Base-by-base conservation (phyloP, 164 flowering plant genomes). In the Liquidambar formosana region DNA sequence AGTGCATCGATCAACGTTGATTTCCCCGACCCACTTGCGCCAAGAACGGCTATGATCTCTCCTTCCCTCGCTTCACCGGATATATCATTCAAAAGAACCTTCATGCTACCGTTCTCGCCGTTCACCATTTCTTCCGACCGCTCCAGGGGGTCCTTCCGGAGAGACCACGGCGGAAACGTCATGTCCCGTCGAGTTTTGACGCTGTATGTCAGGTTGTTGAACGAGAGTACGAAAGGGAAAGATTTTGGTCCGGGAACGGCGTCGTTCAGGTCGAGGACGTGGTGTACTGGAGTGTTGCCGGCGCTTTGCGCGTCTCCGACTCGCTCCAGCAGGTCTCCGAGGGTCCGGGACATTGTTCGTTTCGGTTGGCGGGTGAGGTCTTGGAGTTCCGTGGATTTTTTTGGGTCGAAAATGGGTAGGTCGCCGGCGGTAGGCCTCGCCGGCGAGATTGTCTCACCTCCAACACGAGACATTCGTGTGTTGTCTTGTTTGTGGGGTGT, bases 21-120 rank as follows among this genome's bases (percentile, higher is more conserved):
- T 66, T 94, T 94, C 1, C 98, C 98, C 0, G 98, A 92, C 33
- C 98, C 98, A 47, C 96, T 90, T 0, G 96, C 92, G 0, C 98
- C 98, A 0, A 94, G 85, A 19, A 94, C 95, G 10, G 93, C 99
- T 71, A 88, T 71, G 57, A 94, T 84, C 64, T 92, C 95, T 0
- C 98, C 98, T 25, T 94, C 97, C 19, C 86, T 72, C 0, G 98
- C 97, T 67, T 89, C 91, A 12, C 97, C 98, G 5, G 92, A 87
- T 19, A 93, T 85, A 18, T 76, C 85, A 54, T 89, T 81, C 66
- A 93, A 60, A 63, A 93, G 49, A 0, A 83, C 68, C 74, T 88
- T 89, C 26, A 68, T 80, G 63, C 57, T 47, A 15, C 22, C 23
- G 26, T 28, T 47, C 9, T 25, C 8, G 27, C 9, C 1, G 5